Base-by-base conservation (phyloP, 495 filamentous ascomycete genomes). In the Penicillium odoratum region DNA sequence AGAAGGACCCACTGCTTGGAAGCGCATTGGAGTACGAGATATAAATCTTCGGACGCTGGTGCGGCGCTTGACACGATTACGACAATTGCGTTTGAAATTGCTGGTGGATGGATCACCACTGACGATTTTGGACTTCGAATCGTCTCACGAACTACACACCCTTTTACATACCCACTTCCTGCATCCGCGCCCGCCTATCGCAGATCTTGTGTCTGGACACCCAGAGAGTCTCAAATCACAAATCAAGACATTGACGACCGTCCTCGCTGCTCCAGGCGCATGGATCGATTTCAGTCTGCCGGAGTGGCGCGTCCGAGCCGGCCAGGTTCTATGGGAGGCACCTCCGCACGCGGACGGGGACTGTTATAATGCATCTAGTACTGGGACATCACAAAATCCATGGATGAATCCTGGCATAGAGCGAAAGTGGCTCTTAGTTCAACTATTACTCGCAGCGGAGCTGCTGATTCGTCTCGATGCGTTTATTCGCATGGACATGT, bases 211-310 rank as follows among this genome's bases (percentile, higher is more conserved):
- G 16, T 54, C 65, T 11, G 63, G 70, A 50, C 65, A 73, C 43
- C 53, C 71, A 4, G 61, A 76, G 44, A 72, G 75, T 21, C 62
- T 83, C 42, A 80, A 80, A 56, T 74, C 74, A 0, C 81, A 85
- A 58, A 83, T 83, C 45, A 76, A 77, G 51, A 78, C 75, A 4
- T 51, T 85, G 26, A 69, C 76, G 13, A 70, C 71, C 8, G 76
- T 79, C 3, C 62, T 85, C 15, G 69, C 71, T 2, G 69, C 77
- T 3, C 74, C 67, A 1, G 80, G 80, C 7, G 73, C 81, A 15
- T 96, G 91, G 91, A 75, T 88, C 15, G 85, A 96, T 65, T 92
- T 96, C 62, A 88, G 86, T 43, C 73, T 87, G 26, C 83, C 90
- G 0, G 89, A 92, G 65, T 93, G 89, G 89, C 80, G 91, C 18